Conservation (phyloP, 2,329 filamentous ascomycete species). For the Scedosporium aurantiacum region DNA sequence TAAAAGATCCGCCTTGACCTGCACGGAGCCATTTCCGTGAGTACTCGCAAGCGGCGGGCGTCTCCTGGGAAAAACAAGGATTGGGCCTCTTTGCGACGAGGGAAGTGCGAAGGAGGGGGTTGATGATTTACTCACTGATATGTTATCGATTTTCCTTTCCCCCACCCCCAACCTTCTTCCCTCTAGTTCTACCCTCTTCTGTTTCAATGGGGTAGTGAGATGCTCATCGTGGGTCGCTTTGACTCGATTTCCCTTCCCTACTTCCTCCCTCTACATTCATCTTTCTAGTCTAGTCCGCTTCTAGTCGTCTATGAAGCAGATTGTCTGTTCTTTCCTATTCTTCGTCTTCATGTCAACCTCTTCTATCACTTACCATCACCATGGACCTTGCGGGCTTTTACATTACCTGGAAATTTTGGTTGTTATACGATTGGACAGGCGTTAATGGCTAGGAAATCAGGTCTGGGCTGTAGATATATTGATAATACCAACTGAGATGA, state of each 20-base stretch:
- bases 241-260: neutral
- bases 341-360: neutral
- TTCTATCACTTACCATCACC: neutral
- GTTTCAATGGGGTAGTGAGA: neutral
- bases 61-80: too few relatives aligned
- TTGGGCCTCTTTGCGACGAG: too few relatives aligned
- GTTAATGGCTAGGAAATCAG: neutral
- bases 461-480: neutral
- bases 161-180: neutral
- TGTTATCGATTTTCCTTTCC: too few relatives aligned
- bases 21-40: too few relatives aligned
- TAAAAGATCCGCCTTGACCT: too few relatives aligned
- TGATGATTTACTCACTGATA: too few relatives aligned
- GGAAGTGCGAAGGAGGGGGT: too few relatives aligned
- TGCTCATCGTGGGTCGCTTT: neutral
- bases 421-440: neutral
- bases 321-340: neutral
- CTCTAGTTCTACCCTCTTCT: neutral
- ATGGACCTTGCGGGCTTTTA: neutral
- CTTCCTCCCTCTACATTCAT: neutral
- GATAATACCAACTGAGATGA: neutral
- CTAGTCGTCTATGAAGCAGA: neutral
- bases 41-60: too few relatives aligned
- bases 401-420: neutral
- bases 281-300: neutral